A percentile compares a stretch with the other conserved stretches of the same genome.
Conservation (phyloP, 352 stramenopile species). For the Phytophthora boehmeriae region DNA sequence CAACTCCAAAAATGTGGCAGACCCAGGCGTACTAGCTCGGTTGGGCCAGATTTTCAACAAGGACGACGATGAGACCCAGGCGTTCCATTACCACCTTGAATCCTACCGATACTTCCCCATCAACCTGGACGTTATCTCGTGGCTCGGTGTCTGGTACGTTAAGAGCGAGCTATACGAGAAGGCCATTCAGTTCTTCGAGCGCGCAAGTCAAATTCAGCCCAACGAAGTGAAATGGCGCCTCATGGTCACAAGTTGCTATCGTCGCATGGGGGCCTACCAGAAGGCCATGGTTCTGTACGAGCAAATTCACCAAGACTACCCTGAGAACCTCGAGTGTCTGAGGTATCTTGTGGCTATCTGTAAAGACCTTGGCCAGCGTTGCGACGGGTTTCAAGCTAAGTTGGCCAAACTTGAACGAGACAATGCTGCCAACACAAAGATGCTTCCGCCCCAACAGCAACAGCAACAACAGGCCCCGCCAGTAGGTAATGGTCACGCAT, state of each 20-base stretch:
- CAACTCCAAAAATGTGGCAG: slow-evolving; percentile 70
- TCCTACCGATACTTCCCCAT: slow-evolving; percentile 95
- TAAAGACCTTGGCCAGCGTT: slow-evolving; percentile 93
- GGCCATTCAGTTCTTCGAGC: slow-evolving; percentile 96
- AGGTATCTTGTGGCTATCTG: slow-evolving; percentile 93
- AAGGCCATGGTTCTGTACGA: slow-evolving; percentile 95
- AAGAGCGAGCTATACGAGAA: slow-evolving; percentile 98
- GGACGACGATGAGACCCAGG: slow-evolving; percentile 93
- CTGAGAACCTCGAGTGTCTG: slow-evolving; percentile 93
- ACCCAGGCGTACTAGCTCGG: slow-evolving; percentile 81
- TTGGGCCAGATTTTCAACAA: slow-evolving; percentile 96
- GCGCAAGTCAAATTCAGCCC: slow-evolving; percentile 94
- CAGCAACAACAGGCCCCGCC: slow-evolving; percentile 29
- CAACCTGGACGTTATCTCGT: slow-evolving; percentile 97
- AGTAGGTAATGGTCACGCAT: slow-evolving; percentile 31
- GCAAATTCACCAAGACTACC: slow-evolving; percentile 94
- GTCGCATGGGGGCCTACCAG: slow-evolving; percentile 93
- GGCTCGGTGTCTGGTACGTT: slow-evolving; percentile 97
- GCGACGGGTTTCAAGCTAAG: slow-evolving; percentile 93
- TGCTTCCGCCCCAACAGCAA: slow-evolving; percentile 40
- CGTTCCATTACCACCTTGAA: slow-evolving; percentile 96
- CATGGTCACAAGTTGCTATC: slow-evolving; percentile 97
- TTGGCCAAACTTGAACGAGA: slow-evolving; percentile 90
- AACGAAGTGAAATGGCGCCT: slow-evolving; percentile 97
- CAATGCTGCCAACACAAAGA: slow-evolving; percentile 46